A percentile compares a stretch with the other conserved stretches of the same genome.
These are phyloP conservation scores for Nectriaceae sp. DNA, from an alignment of 2,329 filamentous ascomycete species.

Conservation along the genomic window DNA sequence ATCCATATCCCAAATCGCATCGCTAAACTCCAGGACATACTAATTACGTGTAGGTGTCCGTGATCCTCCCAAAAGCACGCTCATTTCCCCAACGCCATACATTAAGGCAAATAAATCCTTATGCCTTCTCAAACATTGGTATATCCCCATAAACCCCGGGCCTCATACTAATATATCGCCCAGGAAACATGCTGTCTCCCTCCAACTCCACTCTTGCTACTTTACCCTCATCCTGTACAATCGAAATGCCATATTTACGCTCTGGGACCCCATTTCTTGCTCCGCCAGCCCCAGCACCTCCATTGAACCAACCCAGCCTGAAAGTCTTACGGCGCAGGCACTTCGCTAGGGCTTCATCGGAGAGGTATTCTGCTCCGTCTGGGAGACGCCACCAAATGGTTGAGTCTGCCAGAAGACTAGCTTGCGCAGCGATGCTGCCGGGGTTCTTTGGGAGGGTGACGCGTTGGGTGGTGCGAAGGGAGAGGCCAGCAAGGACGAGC, in stretches of 20 bases:
- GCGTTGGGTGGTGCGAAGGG: slow-evolving; percentile 24
- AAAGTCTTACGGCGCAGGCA: slow-evolving; percentile 30
- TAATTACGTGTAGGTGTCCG: too few relatives aligned
- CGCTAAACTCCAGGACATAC: too few relatives aligned
- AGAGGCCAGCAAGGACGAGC: slow-evolving; percentile 21
- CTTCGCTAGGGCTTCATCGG: slow-evolving; percentile 25
- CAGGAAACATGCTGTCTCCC: background rate
- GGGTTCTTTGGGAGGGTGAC: slow-evolving; percentile 27
- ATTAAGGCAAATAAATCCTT: too few relatives aligned
- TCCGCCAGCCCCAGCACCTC: slow-evolving; percentile 12
- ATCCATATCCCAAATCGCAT: too few relatives aligned
- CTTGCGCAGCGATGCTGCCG: slow-evolving; percentile 31
- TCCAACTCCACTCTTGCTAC: slow-evolving; percentile 5
- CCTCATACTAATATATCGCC: background rate
- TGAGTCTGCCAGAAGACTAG: slow-evolving; percentile 31
- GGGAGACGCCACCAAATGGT: slow-evolving; percentile 30
- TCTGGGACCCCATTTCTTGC: background rate
- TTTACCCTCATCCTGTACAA: slow-evolving; percentile 30
- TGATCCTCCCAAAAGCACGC: too few relatives aligned
- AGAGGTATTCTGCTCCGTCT: slow-evolving; percentile 29
- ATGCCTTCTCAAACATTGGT: too few relatives aligned
- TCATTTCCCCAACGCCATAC: too few relatives aligned
- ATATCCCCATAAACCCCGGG: background rate
- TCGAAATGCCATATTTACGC: slow-evolving; percentile 26
- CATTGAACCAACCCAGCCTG: slow-evolving; percentile 25